A percentile compares a stretch with the other conserved stretches of the same genome.
phyloP scores from a whole-genome alignment of 1,284 basidiomycete genomes.

The Pyrrhoderma noxium region DNA sequence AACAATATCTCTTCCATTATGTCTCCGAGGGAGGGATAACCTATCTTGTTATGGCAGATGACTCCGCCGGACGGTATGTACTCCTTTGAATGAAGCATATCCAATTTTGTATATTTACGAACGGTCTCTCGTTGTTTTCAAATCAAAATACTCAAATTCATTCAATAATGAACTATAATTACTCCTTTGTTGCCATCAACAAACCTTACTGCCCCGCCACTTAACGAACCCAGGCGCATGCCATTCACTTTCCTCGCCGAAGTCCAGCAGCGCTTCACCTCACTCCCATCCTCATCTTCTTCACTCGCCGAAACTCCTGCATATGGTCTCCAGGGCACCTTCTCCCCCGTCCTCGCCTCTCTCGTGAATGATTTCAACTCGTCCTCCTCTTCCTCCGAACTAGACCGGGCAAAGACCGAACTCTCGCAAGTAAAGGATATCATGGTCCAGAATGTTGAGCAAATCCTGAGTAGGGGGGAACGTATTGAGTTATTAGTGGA shows the following conservation, averaged over 20 bases:
- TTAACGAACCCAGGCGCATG: slow-evolving; percentile 52
- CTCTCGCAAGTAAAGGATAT: slow-evolving; percentile 93
- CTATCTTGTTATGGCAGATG: slow-evolving; percentile 92
- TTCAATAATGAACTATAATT: not conserved
- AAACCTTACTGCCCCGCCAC: not conserved
- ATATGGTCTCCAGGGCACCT: slow-evolving; percentile 63
- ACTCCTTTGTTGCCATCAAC: too few relatives aligned
- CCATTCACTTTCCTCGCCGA: slow-evolving; percentile 92
- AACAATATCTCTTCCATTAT: slow-evolving; percentile 95
- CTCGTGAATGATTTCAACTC: slow-evolving; percentile 87
- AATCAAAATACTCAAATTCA: too few relatives aligned
- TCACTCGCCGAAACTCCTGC: slow-evolving; percentile 34
- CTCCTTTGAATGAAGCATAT: slow-evolving; percentile 44
- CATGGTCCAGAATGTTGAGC: slow-evolving; percentile 96
- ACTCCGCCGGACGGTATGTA: slow-evolving; percentile 58
- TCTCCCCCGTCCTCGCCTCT: slow-evolving; percentile 56
- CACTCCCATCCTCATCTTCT: slow-evolving; percentile 41
- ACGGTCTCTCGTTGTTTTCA: not conserved
- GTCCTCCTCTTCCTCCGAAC: slow-evolving; percentile 80
- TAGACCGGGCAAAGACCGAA: slow-evolving; percentile 84
- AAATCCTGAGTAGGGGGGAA: slow-evolving; percentile 91
- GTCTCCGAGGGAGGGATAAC: slow-evolving; percentile 80
- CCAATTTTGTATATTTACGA: not conserved
- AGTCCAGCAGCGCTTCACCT: slow-evolving; percentile 76
- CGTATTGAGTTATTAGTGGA: slow-evolving; percentile 94